Evolutionary conservation across 495 filamentous ascomycete genomes (phyloP), one percentile per base, ranked within the genome.

Genomic region (Aspergillus sparsus): DNA sequence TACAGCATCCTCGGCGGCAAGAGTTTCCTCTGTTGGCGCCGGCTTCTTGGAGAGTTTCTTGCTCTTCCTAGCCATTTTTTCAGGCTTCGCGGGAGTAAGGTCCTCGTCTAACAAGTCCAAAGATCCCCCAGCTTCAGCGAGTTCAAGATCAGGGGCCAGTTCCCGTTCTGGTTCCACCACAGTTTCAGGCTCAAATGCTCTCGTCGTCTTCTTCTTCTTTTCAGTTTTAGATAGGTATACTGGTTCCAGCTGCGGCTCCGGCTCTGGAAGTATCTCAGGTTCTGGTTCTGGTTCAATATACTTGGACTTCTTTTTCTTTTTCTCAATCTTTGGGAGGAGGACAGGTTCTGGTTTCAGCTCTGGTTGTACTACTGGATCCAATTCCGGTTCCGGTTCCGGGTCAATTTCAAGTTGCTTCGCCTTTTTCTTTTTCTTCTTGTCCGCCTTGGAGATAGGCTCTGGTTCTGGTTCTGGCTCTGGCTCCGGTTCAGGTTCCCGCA

Each of bases 321-420:
- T 61, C 16, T 61, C 51, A 7, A 36, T 16, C 15, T 56, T 60
- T 37, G 56, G 44, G 16, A 53, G 35, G 21, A 32, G 16, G 12
- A 53, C 73, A 3, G 69, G 70, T 16, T 69, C 61, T 1, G 70
- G 66, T 36, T 72, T 69, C 9, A 69, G 56, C 8, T 71, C 69
- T 3, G 67, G 65, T 8, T 61, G 62, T 6, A 58, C 58, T 45
- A 61, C 69, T 32, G 63, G 61, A 39, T 64, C 61, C 1, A 65
- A 65, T 44, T 63, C 68, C 36, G 60, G 60, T 41, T 70, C 69
- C 33, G 60, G 66, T 32, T 66, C 66, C n/a, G n/a, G n/a, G n/a
- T n/a, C n/a, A n/a, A n/a, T n/a, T n/a, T 57, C 56, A 32, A 55
- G 16, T 35, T 41, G 27, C n/a, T 57, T 53, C 27, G 13, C 39